Conservation (phyloP, 2,329 filamentous ascomycete species). For the Penicillium vulpinum region DNA sequence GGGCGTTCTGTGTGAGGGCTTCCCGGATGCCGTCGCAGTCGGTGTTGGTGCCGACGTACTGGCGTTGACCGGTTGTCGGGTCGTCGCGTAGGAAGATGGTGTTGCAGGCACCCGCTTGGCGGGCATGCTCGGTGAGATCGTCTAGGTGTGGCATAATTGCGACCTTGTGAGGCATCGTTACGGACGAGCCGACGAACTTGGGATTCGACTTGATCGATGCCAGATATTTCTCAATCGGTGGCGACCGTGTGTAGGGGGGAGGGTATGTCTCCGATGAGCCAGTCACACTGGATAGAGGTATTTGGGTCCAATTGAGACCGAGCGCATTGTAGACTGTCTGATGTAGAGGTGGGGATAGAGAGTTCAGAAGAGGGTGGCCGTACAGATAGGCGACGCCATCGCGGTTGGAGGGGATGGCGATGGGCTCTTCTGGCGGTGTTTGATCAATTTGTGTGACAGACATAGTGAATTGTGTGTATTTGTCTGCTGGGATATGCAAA, state of each 20-base stretch:
- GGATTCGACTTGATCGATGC: slow-evolving; percentile 38
- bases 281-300: slow-evolving; percentile 44
- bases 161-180: slow-evolving; percentile 85
- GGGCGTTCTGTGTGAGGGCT: slow-evolving; percentile 61
- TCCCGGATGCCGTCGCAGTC: slow-evolving; percentile 78
- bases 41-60: slow-evolving; percentile 74
- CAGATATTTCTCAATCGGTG: slow-evolving; percentile 38
- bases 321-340: slow-evolving; percentile 55
- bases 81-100: slow-evolving; percentile 66
- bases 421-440: slow-evolving; percentile 32
- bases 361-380: slow-evolving; percentile 58
- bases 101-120: slow-evolving; percentile 75
- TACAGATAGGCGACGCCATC: slow-evolving; percentile 58
- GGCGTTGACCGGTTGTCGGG: slow-evolving; percentile 44
- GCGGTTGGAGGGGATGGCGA: slow-evolving; percentile 35
- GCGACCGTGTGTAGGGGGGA: slow-evolving; percentile 37
- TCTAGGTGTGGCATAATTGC: slow-evolving; percentile 72
- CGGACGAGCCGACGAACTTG: slow-evolving; percentile 61
- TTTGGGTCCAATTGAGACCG: slow-evolving; percentile 54
- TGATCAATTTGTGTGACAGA: slow-evolving; percentile 17
- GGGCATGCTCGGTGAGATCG: slow-evolving; percentile 69
- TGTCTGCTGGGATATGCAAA: background rate
- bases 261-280: slow-evolving; percentile 34
- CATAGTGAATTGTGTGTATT: slow-evolving; percentile 19
- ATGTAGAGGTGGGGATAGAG: slow-evolving; percentile 57